A percentile compares a stretch with the other conserved stretches of the same genome.
Evolutionary conservation across 192 early-diverging fungal species (phyloP).

Genomic region (Rhizophagus clarus): DNA sequence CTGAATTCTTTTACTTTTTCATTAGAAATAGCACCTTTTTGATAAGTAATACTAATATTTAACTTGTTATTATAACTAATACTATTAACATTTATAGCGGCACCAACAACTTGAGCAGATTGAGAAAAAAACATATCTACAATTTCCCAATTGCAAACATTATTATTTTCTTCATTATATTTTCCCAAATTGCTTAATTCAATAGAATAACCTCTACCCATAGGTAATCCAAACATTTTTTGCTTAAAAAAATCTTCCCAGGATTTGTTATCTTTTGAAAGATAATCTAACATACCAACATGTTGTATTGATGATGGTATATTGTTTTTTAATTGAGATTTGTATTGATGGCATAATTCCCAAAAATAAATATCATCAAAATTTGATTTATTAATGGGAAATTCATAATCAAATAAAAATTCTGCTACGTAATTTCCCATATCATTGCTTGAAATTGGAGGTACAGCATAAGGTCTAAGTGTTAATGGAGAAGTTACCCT

Average conservation of each 20-base stretch:
- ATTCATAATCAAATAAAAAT: background rate
- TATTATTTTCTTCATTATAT: background rate
- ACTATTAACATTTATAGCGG: background rate
- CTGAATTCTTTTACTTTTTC: background rate
- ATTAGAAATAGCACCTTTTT: background rate
- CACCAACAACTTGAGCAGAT: background rate
- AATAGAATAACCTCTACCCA: background rate
- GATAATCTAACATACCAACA: background rate
- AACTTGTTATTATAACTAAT: background rate
- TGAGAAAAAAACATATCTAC: conserved; percentile 17
- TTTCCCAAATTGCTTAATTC: background rate
- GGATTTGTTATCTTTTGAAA: background rate
- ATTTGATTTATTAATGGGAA: background rate
- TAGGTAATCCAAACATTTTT: background rate
- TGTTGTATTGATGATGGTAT: background rate
- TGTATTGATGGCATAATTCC: background rate
- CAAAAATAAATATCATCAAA: background rate
- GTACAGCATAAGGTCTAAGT: background rate
- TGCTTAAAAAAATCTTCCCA: background rate
- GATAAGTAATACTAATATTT: conserved; percentile 9
- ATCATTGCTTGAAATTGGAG: background rate
- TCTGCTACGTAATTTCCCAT: background rate
- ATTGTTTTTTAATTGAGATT: background rate
- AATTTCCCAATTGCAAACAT: background rate
- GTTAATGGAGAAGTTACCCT: background rate